Evolutionary conservation across 2,329 filamentous ascomycete species (phyloP), one percentile per base, ranked within the genome.

Genomic region (Ophiosphaerella herpotricha): DNA sequence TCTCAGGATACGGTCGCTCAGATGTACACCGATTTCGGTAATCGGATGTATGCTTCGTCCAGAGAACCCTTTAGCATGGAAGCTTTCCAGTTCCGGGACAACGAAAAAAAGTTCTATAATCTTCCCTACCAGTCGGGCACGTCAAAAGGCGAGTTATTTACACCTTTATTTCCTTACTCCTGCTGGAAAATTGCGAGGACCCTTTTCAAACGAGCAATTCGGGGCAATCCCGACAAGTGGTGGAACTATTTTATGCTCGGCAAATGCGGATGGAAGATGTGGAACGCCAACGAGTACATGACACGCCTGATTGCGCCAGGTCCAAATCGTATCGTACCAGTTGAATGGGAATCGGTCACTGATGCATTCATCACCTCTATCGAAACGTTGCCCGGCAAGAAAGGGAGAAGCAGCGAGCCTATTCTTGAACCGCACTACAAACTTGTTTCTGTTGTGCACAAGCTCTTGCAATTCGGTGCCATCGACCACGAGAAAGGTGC

Each of bases 351-450:
- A 26, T 75, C 80, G 48, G 79, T 88, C 7, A 67, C 89, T 2
- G 77, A 82, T 45, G 77, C 81, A 8, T 78, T 87, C 48, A 73
- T 80, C 12, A 79, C 80, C 53, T 82, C 87, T 2, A 83, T 89
- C 48, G 79, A 85, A 46, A 78, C 78, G 7, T 72, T 87, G 21
- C 86, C 86, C 1, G 79, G 82, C 53, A 82, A 82, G 52, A 80
- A 79, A 60, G 82, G 88, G 60, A 80, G 77, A 13, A 79, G 82
- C 80, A 66, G 85, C 33, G 91, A 96, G 53, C 91, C 90, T 0
- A 86, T 95, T 21, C 81, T 97, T 13, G 92, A 96, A 69, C 92
- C 92, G 3, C 91, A 96, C 68, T 96, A 95, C 78, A 96, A 96
- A 75, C 86, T 96, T 16, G 82, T 94, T 32, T 88, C 89, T 2